Percentiles rank a stretch among this genome's conserved stretches.
Conservation (phyloP, 352 stramenopile genomes). For the Globisporangium cederbergense region DNA sequence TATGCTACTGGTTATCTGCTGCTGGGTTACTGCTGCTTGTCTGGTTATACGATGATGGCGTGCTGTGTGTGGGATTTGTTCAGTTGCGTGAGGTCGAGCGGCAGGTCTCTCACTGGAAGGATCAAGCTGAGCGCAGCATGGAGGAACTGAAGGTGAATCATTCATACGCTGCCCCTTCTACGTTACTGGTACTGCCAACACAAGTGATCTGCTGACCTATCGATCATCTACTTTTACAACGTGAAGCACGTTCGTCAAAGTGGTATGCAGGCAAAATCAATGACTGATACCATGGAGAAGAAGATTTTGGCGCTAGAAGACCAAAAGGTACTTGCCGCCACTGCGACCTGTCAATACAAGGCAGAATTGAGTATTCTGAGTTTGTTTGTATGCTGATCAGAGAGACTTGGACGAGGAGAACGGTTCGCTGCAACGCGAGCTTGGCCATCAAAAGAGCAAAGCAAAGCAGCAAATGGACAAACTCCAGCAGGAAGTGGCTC, state of each 20-base stretch:
- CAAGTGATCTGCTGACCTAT: no score
- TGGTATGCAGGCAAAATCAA: conserved; percentile 16
- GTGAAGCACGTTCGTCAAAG: conserved; percentile 8
- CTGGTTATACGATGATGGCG: not conserved
- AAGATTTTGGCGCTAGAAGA: conserved; percentile 11
- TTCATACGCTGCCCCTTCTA: no score
- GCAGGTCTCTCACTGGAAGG: conserved; percentile 34
- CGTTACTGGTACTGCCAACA: no score
- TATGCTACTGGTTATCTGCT: conserved; percentile 7
- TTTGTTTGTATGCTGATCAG: conserved; percentile 11
- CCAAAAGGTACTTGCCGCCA: conserved; percentile 14
- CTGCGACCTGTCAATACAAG: no score
- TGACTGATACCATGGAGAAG: conserved; percentile 18
- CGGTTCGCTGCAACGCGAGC: conserved; percentile 23
- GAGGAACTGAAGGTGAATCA: conserved; percentile 21
- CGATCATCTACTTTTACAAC: not conserved
- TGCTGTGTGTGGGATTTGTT: not conserved
- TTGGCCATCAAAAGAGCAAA: conserved; percentile 20
- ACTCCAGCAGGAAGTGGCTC: conserved; percentile 16
- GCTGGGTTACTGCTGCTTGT: not conserved
- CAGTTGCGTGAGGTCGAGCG: conserved; percentile 38
- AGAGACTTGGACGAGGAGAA: conserved; percentile 27
- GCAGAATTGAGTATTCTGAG: no score
- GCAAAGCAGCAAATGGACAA: conserved; percentile 17
- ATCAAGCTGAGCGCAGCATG: conserved; percentile 28